A percentile compares a stretch with the other conserved stretches of the same genome.
Evolutionary conservation across 2,329 filamentous ascomycete species (phyloP).

Genomic region (Bipolaris oryzae): DNA sequence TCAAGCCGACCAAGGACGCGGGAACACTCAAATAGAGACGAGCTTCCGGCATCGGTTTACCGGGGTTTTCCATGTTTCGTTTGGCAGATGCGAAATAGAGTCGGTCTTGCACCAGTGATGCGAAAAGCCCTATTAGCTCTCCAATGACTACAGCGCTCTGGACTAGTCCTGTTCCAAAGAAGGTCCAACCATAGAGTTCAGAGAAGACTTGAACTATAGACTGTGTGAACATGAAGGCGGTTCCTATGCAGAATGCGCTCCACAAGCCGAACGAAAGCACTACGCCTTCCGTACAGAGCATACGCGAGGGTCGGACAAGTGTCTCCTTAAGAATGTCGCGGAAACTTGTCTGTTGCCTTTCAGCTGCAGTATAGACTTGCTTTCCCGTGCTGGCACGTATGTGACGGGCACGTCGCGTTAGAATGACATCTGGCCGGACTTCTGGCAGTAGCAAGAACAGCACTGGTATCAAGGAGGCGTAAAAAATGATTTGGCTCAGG

Average conservation of each 20-base stretch:
- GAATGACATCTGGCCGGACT: constrained; percentile 56
- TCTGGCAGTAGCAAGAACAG: constrained; percentile 54
- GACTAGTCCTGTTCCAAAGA: constrained; percentile 53
- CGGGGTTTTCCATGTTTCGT: constrained; percentile 48
- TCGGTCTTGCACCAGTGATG: constrained; percentile 44
- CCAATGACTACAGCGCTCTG: constrained; percentile 55
- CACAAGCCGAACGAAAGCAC: constrained; percentile 57
- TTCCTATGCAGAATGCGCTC: constrained; percentile 56
- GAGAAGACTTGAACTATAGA: constrained; percentile 53
- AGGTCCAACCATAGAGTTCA: constrained; percentile 49
- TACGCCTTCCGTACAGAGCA: constrained; percentile 58
- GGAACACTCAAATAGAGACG: constrained; percentile 53
- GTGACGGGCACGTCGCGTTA: constrained; percentile 45
- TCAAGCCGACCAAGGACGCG: constrained; percentile 54
- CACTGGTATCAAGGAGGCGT: constrained; percentile 51
- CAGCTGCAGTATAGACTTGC: constrained; percentile 41
- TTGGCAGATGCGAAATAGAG: constrained; percentile 52
- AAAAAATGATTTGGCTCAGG: constrained; percentile 53
- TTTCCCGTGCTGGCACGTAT: constrained; percentile 39
- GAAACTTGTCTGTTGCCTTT: constrained; percentile 43
- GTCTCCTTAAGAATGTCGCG: constrained; percentile 44
- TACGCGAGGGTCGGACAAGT: constrained; percentile 46
- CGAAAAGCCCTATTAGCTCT: constrained; percentile 51
- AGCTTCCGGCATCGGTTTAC: constrained; percentile 53
- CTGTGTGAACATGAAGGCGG: constrained; percentile 58